phyloP scores from a whole-genome alignment of 352 stramenopile genomes.

The Globisporangium middletonii region DNA sequence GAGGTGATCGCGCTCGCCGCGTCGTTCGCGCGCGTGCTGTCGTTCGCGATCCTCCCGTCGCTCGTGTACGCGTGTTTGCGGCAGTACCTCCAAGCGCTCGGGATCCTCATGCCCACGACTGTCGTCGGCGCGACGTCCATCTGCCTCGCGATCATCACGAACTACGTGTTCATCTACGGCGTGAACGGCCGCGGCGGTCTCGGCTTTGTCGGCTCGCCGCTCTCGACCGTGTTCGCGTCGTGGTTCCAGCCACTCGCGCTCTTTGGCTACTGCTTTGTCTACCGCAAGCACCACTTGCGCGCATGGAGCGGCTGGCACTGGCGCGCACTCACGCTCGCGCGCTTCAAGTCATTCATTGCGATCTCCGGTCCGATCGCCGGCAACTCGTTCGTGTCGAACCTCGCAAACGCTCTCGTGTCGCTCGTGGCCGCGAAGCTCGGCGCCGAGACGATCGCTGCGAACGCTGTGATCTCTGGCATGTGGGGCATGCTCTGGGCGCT shows the following conservation, averaged over 20 bases:
- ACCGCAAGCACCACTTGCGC: constrained; percentile 45
- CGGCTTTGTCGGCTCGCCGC: constrained; percentile 74
- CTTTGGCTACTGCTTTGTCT: constrained; percentile 50
- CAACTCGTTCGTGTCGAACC: constrained; percentile 73
- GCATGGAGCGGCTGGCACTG: constrained; percentile 60
- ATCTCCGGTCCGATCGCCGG: constrained; percentile 60
- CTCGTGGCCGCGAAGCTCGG: constrained; percentile 62
- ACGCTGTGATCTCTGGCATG: constrained; percentile 62
- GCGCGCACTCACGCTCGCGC: constrained; percentile 31
- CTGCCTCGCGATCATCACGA: constrained; percentile 41
- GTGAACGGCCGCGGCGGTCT: constrained; percentile 41
- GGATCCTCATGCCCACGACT: constrained; percentile 58
- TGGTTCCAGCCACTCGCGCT: constrained; percentile 71
- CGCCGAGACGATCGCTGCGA: constrained; percentile 50
- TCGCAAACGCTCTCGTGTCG: constrained; percentile 59
- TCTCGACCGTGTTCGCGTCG: constrained; percentile 68
- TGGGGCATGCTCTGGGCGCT: constrained; percentile 68
- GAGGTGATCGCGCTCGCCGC: constrained; percentile 49
- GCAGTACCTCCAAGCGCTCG: constrained; percentile 71
- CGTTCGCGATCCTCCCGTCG: constrained; percentile 48
- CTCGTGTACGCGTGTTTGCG: constrained; percentile 62
- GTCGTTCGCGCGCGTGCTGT: constrained; percentile 55
- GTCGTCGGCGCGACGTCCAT: constrained; percentile 61
- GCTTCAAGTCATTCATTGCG: constrained; percentile 35
- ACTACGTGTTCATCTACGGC: constrained; percentile 75